Conservation (phyloP, 2,329 filamentous ascomycete species). For the Fusarium acutatum region DNA sequence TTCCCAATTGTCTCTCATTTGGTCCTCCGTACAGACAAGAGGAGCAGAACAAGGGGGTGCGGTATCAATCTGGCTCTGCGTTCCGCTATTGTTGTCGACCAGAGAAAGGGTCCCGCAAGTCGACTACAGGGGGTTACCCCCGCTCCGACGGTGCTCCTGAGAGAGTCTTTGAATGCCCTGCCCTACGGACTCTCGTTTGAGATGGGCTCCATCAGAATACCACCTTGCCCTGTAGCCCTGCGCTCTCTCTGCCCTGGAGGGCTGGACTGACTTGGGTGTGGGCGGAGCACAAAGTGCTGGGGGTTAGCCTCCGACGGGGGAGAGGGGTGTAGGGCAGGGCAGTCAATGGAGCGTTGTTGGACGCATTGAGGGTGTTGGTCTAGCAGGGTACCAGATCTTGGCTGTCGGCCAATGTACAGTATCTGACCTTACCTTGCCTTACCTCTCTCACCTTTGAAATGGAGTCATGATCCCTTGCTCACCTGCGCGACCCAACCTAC, state of each 20-base stretch:
- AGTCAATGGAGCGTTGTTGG: not conserved
- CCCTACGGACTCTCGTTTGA: conserved; percentile 16
- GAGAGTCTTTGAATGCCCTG: conserved; percentile 9
- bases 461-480: conserved; percentile 3
- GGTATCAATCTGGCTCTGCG: not conserved
- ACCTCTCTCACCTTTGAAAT: conserved; percentile 6
- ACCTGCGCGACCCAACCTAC: not conserved
- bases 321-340: conserved; percentile 30
- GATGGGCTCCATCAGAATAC: conserved; percentile 7
- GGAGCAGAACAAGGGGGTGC: conserved; percentile 10
- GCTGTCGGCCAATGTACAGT: conserved; percentile 13
- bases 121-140: conserved; percentile 5
- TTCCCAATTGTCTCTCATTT: not conserved
- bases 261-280: conserved; percentile 10
- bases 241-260: conserved; percentile 29
- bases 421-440: conserved; percentile 3
- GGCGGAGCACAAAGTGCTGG: not conserved
- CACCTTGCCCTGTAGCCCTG: conserved; percentile 26
- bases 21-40: not conserved
- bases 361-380: not conserved
- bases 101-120: not conserved
- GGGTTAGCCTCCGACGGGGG: conserved; percentile 12
- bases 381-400: conserved; percentile 12
- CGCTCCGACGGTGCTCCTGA: conserved; percentile 15
- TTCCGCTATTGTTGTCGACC: conserved; percentile 10